These are phyloP conservation scores for Sutorius australiensis DNA, from an alignment of 768 basidiomycete species.

Conservation along the genomic window DNA sequence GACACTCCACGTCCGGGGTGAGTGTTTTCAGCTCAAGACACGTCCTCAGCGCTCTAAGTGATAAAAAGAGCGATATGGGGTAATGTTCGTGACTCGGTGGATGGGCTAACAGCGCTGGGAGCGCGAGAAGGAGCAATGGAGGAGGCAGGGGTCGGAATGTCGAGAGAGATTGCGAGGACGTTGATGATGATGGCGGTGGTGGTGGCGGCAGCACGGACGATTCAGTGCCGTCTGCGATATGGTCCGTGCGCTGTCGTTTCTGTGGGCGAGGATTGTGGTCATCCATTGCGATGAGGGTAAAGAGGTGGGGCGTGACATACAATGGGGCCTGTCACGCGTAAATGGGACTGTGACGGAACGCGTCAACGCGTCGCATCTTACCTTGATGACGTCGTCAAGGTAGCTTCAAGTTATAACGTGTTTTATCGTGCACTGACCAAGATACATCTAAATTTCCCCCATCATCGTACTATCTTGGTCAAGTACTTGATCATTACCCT, in stretches of 20 bases:
- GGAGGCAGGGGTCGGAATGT: conserved; percentile 36
- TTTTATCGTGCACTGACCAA: background rate
- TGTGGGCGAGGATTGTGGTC: conserved; percentile 32
- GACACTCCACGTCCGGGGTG: conserved; percentile 59
- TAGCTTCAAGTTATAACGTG: background rate
- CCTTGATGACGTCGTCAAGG: background rate
- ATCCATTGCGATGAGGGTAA: conserved; percentile 19
- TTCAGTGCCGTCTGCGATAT: background rate
- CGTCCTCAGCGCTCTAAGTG: conserved; percentile 51
- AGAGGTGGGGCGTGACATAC: conserved; percentile 9
- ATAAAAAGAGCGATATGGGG: conserved; percentile 50
- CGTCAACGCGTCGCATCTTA: conserved; percentile 13
- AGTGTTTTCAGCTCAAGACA: conserved; percentile 51
- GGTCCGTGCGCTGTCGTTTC: conserved; percentile 32
- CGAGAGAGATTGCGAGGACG: background rate
- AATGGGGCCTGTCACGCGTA: conserved; percentile 25
- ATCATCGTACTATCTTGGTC: background rate
- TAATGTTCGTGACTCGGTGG: conserved; percentile 62
- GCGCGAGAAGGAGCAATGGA: conserved; percentile 51
- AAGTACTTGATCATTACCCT: background rate
- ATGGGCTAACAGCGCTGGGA: conserved; percentile 58
- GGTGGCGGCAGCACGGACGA: background rate
- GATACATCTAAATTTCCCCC: background rate
- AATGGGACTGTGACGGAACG: conserved; percentile 29
- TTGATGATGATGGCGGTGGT: background rate